Evolutionary conservation across 1,284 basidiomycete species (phyloP), one percentile per base, ranked within the genome.

Genomic region (Cutaneotrichosporon cutaneum): DNA sequence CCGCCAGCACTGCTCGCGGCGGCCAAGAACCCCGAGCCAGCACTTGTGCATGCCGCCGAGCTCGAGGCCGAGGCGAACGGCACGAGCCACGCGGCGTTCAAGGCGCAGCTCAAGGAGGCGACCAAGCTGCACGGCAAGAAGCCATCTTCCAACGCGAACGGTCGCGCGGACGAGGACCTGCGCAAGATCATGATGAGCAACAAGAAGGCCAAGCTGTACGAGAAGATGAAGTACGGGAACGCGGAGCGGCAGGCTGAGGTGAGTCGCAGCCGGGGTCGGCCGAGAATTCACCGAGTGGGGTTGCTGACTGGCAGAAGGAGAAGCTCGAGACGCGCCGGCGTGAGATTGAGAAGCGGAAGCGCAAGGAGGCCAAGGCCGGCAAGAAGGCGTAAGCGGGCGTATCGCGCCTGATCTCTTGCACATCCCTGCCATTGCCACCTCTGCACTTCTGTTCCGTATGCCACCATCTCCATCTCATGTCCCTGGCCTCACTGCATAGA

Each of bases 131-230:
- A 86, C 36, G 50, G 59, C 26, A 58, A 60, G 59, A 68, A 62
- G 61, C 65, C 48, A 44, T 69, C 68, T 59, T 68, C 65, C 32
- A 66, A 72, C 63, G 63, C 65, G 30, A 66, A 72, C 63, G 63
- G 68, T 59, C 68, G 82, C 75, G 70, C 80, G 16, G 93, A 96
- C 76, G 84, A 88, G 76, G 90, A 95, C 73, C 92, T 97, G 89
- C 90, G 93, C 80, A 96, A 95, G 84, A 96, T 96, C 87, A 86
- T 99, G 87, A 89, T 99, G 87, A 95, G 91, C 82, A 96, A 94
- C 82, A 94, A 91, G 82, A 90, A 97, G 81, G 86, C 88, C 72
- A 97, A 96, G 82, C 80, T 99, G 71, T 98, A 96, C 81, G 92
- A 95, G 80, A 90, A 91, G 82, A 90, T 98, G 86, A 92, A 93